Percentiles rank a stretch among this genome's conserved stretches.
Evolutionary conservation across 148 eudicot species (phyloP).

Genomic region (Rhododendron williamsianum): DNA sequence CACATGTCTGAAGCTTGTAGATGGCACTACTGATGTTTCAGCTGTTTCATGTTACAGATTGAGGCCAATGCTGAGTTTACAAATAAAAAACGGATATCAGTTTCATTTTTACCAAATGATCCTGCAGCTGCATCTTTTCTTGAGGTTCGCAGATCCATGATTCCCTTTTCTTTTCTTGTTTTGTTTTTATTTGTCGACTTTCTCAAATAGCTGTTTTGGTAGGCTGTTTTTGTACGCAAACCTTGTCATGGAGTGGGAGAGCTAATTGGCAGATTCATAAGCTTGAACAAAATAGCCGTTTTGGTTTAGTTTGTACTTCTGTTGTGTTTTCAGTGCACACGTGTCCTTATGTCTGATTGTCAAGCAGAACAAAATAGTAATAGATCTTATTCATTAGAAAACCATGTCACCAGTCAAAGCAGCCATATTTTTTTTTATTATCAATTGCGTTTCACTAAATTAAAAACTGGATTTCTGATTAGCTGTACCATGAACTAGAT

Average conservation of each 20-base stretch:
- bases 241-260: neutral
- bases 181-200: neutral
- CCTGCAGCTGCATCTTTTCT: slow-evolving; percentile 65
- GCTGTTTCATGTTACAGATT: slow-evolving; percentile 39
- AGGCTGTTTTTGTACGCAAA: neutral
- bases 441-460: too few relatives aligned
- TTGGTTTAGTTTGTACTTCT: neutral
- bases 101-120: slow-evolving; percentile 79
- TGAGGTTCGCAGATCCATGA: slow-evolving; percentile 46
- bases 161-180: neutral
- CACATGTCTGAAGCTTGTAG: too few relatives aligned
- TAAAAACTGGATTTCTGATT: neutral
- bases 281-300: neutral
- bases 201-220: neutral
- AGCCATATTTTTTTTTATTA: too few relatives aligned
- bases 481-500: neutral
- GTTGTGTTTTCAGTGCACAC: neutral
- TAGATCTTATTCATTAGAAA: neutral
- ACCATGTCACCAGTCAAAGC: neutral
- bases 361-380: neutral
- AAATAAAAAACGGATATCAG: slow-evolving; percentile 56
- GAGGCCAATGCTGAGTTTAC: slow-evolving; percentile 74
- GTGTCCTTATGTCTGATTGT: too few relatives aligned
- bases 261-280: neutral
- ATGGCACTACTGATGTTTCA: too few relatives aligned